These are phyloP conservation scores for Dissoconium aciculare DNA, from an alignment of 2,329 filamentous ascomycete species.

Conservation along the genomic window DNA sequence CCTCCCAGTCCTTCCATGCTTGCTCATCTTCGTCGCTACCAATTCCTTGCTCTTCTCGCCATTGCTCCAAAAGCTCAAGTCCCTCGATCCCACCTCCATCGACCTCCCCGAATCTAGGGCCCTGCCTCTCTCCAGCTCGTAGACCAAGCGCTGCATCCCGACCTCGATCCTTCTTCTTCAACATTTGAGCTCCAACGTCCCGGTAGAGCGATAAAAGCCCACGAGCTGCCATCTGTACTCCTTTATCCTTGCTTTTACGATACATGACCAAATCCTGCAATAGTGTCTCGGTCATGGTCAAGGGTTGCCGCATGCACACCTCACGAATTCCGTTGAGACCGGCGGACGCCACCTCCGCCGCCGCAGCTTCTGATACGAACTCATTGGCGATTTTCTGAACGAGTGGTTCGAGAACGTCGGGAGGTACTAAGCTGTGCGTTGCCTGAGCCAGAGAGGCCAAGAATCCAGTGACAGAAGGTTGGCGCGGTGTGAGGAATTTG, in stretches of 20 bases:
- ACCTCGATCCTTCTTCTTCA: constrained; percentile 79
- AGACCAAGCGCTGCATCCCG: constrained; percentile 80
- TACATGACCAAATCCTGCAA: constrained; percentile 93
- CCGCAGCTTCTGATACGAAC: constrained; percentile 89
- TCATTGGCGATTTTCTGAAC: constrained; percentile 95
- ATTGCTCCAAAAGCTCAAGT: constrained; percentile 76
- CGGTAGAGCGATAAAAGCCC: constrained; percentile 81
- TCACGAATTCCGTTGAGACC: constrained; percentile 91
- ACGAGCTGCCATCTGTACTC: constrained; percentile 96
- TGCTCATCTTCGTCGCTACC: constrained; percentile 45
- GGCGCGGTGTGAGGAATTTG: constrained; percentile 72
- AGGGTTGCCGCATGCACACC: constrained; percentile 77
- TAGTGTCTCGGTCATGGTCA: constrained; percentile 95
- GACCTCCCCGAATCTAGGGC: constrained; percentile 71
- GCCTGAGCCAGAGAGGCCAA: constrained; percentile 84
- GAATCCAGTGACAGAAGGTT: constrained; percentile 83
- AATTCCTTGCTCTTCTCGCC: constrained; percentile 76
- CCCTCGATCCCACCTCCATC: constrained; percentile 73
- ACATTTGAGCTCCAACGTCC: constrained; percentile 75
- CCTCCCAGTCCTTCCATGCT: constrained; percentile 44
- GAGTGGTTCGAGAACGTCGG: constrained; percentile 78
- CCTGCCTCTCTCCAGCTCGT: constrained; percentile 57
- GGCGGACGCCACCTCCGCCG: constrained; percentile 77
- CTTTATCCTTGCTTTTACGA: constrained; percentile 94
- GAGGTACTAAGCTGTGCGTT: constrained; percentile 79